A percentile compares a stretch with the other conserved stretches of the same genome.
Evolutionary conservation across 306 rosid genomes (phyloP).

Genomic region (Trifolium dubium): DNA sequence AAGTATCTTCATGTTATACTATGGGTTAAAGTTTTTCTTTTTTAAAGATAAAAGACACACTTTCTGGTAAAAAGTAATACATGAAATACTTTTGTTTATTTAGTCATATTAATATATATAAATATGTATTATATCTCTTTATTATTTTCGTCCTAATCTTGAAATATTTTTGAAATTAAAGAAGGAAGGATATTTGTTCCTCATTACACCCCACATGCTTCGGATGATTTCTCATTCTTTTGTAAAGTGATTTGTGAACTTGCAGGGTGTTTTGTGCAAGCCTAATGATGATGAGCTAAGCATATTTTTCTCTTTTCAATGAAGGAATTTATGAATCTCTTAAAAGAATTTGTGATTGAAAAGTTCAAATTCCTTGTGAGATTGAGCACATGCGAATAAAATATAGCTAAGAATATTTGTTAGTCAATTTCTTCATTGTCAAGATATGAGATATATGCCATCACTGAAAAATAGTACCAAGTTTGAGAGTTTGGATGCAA

Average conservation of each 20-base stretch:
- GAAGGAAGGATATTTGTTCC: not conserved
- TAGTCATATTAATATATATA: too few species aligned
- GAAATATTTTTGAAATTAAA: not conserved
- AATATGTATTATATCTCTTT: too few species aligned
- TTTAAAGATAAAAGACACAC: too few species aligned
- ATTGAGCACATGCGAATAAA: conserved; percentile 38
- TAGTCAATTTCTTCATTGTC: conserved; percentile 43
- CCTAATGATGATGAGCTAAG: too few species aligned
- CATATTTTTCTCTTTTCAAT: not conserved
- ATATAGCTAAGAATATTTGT: conserved; percentile 26
- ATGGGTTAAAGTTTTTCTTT: too few species aligned
- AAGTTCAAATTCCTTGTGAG: conserved; percentile 29
- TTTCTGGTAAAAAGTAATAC: too few species aligned
- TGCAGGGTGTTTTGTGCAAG: not conserved
- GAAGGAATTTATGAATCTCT: conserved; percentile 38
- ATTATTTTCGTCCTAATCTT: not conserved
- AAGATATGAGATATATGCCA: conserved; percentile 39
- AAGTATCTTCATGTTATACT: too few species aligned
- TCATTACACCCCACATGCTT: conserved; percentile 26
- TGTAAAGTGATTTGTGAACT: conserved; percentile 19
- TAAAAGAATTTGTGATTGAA: conserved; percentile 33
- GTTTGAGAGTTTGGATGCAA: conserved; percentile 13
- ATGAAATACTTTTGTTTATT: too few species aligned
- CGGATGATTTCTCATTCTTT: conserved; percentile 23
- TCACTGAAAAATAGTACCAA: conserved; percentile 29